Conservation (phyloP, 306 rosid species). For the Quercus dentata region DNA sequence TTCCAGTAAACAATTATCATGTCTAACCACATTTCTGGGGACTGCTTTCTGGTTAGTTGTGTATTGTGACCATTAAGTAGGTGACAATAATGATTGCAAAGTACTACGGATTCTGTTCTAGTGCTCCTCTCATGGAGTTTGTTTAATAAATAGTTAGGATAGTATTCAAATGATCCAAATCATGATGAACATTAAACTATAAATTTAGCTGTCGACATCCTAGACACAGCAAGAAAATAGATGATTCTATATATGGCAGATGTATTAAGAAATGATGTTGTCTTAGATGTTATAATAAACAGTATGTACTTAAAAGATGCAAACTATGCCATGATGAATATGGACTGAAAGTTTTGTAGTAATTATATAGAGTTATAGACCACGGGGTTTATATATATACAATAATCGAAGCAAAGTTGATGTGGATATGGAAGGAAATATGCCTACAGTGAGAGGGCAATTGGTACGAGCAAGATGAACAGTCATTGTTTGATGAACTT, state of each 20-base stretch:
- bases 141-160: background rate
- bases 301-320: background rate
- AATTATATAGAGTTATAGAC: conserved; percentile 4
- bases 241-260: background rate
- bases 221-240: background rate
- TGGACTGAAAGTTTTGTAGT: background rate
- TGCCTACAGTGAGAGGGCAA: background rate
- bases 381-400: background rate
- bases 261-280: conserved; percentile 7
- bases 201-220: background rate
- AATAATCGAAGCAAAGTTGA: background rate
- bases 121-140: background rate
- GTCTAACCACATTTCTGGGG: conserved; percentile 19
- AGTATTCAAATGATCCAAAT: conserved; percentile 4
- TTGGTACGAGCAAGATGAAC: background rate
- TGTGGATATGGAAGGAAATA: background rate
- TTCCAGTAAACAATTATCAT: conserved; percentile 2
- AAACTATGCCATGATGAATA: background rate
- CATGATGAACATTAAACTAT: conserved; percentile 16
- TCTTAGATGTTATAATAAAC: background rate
- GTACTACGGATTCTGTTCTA: conserved; percentile 25
- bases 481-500: background rate
- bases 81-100: conserved; percentile 30
- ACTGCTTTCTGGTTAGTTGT: conserved; percentile 14
- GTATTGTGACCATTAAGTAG: conserved; percentile 14